phyloP scores from a whole-genome alignment of 2,329 filamentous ascomycete genomes.

The Phialophora chinensis region DNA sequence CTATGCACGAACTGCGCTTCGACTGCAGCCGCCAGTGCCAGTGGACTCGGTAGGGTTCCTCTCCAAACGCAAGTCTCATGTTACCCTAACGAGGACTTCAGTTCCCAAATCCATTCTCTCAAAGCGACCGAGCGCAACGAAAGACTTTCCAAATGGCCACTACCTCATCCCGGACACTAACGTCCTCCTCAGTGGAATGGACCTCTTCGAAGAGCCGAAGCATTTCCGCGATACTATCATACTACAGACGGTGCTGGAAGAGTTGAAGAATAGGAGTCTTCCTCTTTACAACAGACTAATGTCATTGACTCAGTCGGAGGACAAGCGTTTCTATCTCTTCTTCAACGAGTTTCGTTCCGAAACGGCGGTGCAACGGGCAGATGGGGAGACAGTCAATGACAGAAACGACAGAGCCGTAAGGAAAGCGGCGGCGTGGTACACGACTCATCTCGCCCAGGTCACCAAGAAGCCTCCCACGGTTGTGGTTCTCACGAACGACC shows the following conservation, averaged over 20 bases:
- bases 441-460: conserved; percentile 72
- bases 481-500: conserved; percentile 94
- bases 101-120: conserved; percentile 86
- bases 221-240: conserved; percentile 98
- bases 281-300: conserved; percentile 94
- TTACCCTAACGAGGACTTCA: conserved; percentile 48
- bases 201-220: conserved; percentile 88
- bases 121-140: conserved; percentile 83
- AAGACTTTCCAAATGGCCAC: conserved; percentile 81
- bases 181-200: conserved; percentile 92
- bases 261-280: conserved; percentile 89
- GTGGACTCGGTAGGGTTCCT: conserved; percentile 68
- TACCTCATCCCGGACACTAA: conserved; percentile 97
- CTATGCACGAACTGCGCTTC: conserved; percentile 79
- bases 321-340: conserved; percentile 97
- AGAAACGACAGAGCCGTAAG: conserved; percentile 92
- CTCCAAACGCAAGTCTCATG: conserved; percentile 30
- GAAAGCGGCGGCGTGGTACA: conserved; percentile 87
- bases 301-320: conserved; percentile 88
- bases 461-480: conserved; percentile 70
- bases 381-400: conserved; percentile 90
- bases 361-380: conserved; percentile 77
- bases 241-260: conserved; percentile 93
- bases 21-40: conserved; percentile 77
- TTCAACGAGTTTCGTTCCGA: conserved; percentile 98